Conservation (phyloP, 768 basidiomycete genomes). For the Plicaturopsis crispa region DNA sequence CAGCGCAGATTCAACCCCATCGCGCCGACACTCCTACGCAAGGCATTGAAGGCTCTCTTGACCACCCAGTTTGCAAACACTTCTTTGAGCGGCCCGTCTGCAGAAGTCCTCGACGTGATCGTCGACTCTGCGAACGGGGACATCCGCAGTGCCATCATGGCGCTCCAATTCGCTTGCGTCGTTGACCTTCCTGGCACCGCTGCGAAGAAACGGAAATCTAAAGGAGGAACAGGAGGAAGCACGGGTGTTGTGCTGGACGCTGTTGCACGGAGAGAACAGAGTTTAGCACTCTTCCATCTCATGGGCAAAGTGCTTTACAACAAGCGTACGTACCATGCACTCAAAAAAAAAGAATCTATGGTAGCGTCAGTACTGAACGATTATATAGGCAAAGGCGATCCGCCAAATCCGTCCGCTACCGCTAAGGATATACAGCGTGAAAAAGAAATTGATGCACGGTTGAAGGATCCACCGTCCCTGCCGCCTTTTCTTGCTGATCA, state of each 20-base stretch:
- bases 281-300: constrained; percentile 83
- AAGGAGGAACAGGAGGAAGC: constrained; percentile 9
- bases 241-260: constrained; percentile 50
- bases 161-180: constrained; percentile 78
- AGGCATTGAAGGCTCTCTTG: constrained; percentile 62
- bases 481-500: constrained; percentile 55
- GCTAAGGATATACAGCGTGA: constrained; percentile 60
- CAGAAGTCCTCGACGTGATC: constrained; percentile 67
- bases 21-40: constrained; percentile 76
- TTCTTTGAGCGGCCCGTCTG: constrained; percentile 35
- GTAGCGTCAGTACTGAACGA: too few species aligned
- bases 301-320: constrained; percentile 93
- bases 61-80: constrained; percentile 34
- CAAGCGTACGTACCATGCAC: constrained; percentile 84
- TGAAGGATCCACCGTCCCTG: constrained; percentile 48
- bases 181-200: constrained; percentile 20
- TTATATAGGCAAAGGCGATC: constrained; percentile 66
- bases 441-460: constrained; percentile 42
- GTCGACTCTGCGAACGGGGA: constrained; percentile 83
- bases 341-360: too few species aligned
- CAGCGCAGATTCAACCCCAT: constrained; percentile 80
- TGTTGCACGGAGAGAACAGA: constrained; percentile 78
- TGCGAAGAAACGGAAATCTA: constrained; percentile 17
- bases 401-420: constrained; percentile 43
- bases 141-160: constrained; percentile 89